Percentiles rank a stretch among this genome's conserved stretches.
Conservation (phyloP, 345 rosid genomes). For the Limnanthes douglasii region DNA sequence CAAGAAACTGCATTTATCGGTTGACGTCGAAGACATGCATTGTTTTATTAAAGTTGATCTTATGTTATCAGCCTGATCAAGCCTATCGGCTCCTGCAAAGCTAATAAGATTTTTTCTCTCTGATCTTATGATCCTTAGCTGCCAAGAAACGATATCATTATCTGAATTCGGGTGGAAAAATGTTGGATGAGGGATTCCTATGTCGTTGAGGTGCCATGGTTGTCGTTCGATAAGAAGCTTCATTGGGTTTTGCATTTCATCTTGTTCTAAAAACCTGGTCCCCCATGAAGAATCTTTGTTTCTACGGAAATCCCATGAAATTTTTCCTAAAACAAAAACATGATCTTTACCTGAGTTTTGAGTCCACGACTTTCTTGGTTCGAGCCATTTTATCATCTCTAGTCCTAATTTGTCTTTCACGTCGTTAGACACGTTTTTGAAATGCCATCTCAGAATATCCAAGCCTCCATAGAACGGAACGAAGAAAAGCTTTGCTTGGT, state of each 20-base stretch:
- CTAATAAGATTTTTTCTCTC: conserved; percentile 28
- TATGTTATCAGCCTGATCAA: conserved; percentile 35
- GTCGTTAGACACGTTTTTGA: conserved; percentile 61
- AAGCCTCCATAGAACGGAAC: conserved; percentile 77
- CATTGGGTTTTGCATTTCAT: conserved; percentile 67
- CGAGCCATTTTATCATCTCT: conserved; percentile 66
- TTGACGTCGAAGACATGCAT: conserved; percentile 18
- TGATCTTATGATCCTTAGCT: conserved; percentile 29
- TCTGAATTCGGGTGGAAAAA: conserved; percentile 65
- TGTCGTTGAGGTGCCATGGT: conserved; percentile 72
- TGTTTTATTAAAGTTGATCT: conserved; percentile 45
- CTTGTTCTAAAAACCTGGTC: conserved; percentile 38
- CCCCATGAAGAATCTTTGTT: conserved; percentile 44
- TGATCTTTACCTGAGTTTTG: conserved; percentile 56
- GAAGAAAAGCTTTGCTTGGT: conserved; percentile 57
- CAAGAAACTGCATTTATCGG: conserved; percentile 30
- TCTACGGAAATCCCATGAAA: conserved; percentile 91
- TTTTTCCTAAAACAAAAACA: conserved; percentile 71
- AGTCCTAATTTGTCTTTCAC: conserved; percentile 38
- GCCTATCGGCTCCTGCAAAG: conserved; percentile 67
- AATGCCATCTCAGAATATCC: conserved; percentile 82
- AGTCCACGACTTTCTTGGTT: conserved; percentile 34
- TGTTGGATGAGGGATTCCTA: conserved; percentile 80
- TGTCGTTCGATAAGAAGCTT: conserved; percentile 77
- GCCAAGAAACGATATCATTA: conserved; percentile 50